Base-by-base conservation (phyloP, 495 filamentous ascomycete species). In the Penicillium cosmopolitanum region DNA sequence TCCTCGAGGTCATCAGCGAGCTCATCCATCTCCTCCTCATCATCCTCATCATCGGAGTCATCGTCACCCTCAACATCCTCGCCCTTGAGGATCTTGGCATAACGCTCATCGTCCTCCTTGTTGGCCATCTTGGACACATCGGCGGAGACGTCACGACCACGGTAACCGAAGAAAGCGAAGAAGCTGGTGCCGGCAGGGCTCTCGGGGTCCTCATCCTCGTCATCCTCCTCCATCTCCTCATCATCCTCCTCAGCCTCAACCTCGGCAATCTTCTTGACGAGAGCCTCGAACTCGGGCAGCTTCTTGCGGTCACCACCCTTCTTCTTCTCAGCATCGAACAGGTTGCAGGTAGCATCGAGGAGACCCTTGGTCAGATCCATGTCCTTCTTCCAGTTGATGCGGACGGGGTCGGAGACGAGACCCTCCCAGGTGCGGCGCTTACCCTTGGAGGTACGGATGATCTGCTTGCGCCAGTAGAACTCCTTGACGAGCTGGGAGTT, bases 91-190 rank as follows among this genome's bases (percentile, higher is more conserved):
- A 82, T 67, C 67, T 83, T 84, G 67, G 78, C 76, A 59, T 81
- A 82, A 48, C 74, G 74, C 78, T 88, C 85, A 21, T 78, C 67
- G 53, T 90, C 83, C 63, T 84, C 73, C 73, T 84, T 78, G 4
- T 61, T 74, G 5, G 86, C 89, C 40, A 77, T 66, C 63, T 74
- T 77, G 65, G 81, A 87, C 77, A 93, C 86, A 73, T 90, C 88
- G 11, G 86, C 89, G 18, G 83, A 83, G 62, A 94, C 75, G 46
- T 80, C 77, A 50, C 80, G 73, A 23, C 89, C 86, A 35, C 84
- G 81, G 79, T 83, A 97, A 42, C 87, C 89, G 69, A 98, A 97
- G 85, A 86, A 93, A 40, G 85, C 82, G 71, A 97, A 98, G 80
- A 98, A 96, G 76, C 86, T 91, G 13, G 82, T 67, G 1, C 82